Base-by-base conservation (phyloP, 2,329 filamentous ascomycete species). In the Coniochaeta sp. region DNA sequence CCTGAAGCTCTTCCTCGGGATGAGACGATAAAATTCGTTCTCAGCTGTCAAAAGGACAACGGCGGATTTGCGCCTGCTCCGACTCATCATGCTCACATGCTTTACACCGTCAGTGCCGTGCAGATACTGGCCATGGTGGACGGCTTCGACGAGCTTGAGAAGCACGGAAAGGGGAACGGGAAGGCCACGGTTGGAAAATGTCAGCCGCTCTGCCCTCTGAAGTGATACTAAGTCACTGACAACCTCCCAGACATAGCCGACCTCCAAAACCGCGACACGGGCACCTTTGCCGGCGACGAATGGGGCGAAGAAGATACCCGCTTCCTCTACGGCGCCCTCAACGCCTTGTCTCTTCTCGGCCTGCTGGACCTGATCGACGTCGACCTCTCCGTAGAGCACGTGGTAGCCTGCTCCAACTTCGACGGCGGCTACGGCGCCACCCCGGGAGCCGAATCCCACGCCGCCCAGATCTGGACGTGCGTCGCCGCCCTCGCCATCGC, bases 271-370 rank as follows among this genome's bases (percentile, higher is more conserved):
- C 75, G 73, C 18, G 75, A 86, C 51, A 89, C 86, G 3, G 94
- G 94, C 53, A 94, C 89, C 0, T 97, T 99, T 68, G 83, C 86
- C 51, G 94, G 94, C 48, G 94, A 99, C 64, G 86, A 95, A 68
- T 99, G 91, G 91, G 94, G 94, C 28, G 94, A 99, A 68, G 86
- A 87, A 56, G 94, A 99, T 68, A 97, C 94, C 0, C 84, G 94
- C 22, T 99, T 99, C 65, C 77, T 99, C 10, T 97, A 95, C 65
- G 87, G 87, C 31, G 91, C 90, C 7, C 76, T 99, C 52, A 95
- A 95, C 65, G 89, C 90, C 1, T 76, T 99, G 14, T 96, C 92
- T 1, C 81, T 99, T 9, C 77, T 99, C 16, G 81, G 81, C 6
- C 76, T 91, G 31, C 71, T 95, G 48, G 71, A 85, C 46, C 67